Evolutionary conservation across 306 rosid genomes (phyloP), one percentile per base, ranked within the genome.

Genomic region (Gleditsia sinensis): DNA sequence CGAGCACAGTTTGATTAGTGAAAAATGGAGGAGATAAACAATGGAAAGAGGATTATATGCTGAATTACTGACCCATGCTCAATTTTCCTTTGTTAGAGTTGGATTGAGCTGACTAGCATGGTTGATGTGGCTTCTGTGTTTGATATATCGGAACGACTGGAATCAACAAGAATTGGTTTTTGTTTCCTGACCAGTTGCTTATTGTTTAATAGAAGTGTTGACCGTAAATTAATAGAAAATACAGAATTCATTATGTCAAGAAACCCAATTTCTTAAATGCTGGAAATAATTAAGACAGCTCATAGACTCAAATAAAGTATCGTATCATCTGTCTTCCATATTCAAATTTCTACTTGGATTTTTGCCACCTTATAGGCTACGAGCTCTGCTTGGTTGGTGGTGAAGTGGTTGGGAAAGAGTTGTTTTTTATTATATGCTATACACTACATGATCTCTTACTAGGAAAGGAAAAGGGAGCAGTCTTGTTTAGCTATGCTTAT

Each of bases 151-250:
- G 39, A 28, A 49, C 17, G 56, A 23, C 23, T 61, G 37, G 53
- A 27, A 37, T 62, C 19, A n/a, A 27, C 57, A 68, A 32, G 32
- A 6, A 20, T 4, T 69, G 30, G 11, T 23, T 69, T 55, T 65
- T 14, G 6, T 56, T n/a, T 61, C 9, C 59, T 19, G 4, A 27
- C 17, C 21, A 25, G 72, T 68, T 68, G 14, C 5, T 56, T 55
- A 11, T 56, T 78, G 42, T 48, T 63, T 33, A 16, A 40, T 70
- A 27, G 14, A 61, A 64, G 43, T 19, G 56, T 72, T 65, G 3
- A 32, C 56, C 34, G 25, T 57, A 33, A 46, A 3, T 36, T 12
- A 12, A 37, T 9, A 37, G 42, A 37, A 7, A 9, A 37, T 37
- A 37, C 42, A 6, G 12, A 19, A 50, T 12, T 50, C 25, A 4